These are phyloP conservation scores for Pouteria campechiana DNA, from an alignment of 179 eudicot species.

Conservation along the genomic window DNA sequence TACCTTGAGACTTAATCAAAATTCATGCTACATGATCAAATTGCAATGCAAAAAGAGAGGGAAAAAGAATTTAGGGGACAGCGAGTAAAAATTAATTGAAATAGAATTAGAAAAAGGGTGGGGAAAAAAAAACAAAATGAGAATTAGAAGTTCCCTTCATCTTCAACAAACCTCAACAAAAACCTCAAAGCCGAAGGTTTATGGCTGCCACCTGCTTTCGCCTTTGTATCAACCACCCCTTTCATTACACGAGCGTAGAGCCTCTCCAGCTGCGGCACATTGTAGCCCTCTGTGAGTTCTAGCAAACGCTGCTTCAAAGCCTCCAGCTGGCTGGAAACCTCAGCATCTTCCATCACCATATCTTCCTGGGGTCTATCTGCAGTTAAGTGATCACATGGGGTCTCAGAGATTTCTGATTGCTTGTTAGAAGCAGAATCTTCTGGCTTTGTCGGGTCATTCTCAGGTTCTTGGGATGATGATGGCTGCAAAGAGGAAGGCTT, in stretches of 20 bases:
- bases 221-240: conserved; percentile 57
- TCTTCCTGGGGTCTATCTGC: conserved; percentile 27
- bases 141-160: conserved; percentile 53
- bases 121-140: conserved; percentile 4
- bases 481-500: too few relatives aligned
- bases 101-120: conserved; percentile 16
- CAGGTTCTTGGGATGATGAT: conserved; percentile 40
- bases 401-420: conserved; percentile 15
- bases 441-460: conserved; percentile 18
- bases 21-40: too few relatives aligned
- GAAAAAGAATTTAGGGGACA: too few relatives aligned
- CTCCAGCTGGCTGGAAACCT: conserved; percentile 34
- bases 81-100: too few relatives aligned
- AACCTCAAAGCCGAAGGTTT: conserved; percentile 53
- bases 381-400: conserved; percentile 9
- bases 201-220: conserved; percentile 25
- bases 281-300: conserved; percentile 49
- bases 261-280: conserved; percentile 80
- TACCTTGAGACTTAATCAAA: too few relatives aligned
- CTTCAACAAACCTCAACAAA: conserved; percentile 49
- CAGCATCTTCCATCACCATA: conserved; percentile 42
- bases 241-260: conserved; percentile 69
- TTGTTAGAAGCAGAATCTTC: conserved; percentile 22
- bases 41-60: too few relatives aligned
- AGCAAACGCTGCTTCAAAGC: conserved; percentile 44